Evolutionary conservation across 208 protist genomes (phyloP).

Genomic region (Trypanosoma cruzi): DNA sequence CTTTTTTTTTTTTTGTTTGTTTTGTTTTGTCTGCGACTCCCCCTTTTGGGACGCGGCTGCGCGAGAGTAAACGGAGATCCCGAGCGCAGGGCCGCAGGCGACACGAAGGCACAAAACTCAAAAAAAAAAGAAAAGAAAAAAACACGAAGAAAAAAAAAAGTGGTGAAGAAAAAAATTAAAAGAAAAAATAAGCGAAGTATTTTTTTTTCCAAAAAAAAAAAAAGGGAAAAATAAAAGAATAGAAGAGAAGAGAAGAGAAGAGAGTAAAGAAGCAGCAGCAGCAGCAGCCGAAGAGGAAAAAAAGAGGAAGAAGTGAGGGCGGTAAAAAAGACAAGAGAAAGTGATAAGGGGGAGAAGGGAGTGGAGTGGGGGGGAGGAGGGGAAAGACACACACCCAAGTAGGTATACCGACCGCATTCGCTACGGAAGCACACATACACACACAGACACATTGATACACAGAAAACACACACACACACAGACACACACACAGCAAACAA

Average conservation of each 20-base stretch:
- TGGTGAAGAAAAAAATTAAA: not conserved
- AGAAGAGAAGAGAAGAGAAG: not conserved
- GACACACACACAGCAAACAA: not conserved
- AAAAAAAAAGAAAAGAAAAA: constrained; percentile 6
- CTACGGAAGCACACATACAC: no score
- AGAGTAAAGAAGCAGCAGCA: not conserved
- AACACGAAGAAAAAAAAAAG: not conserved
- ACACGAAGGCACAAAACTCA: not conserved
- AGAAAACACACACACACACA: no score
- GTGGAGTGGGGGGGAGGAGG: no score
- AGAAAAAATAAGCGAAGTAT: not conserved
- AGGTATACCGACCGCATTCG: no score
- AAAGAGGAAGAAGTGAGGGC: no score
- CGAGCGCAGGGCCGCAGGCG: not conserved
- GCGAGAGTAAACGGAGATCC: no score
- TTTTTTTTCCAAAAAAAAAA: not conserved
- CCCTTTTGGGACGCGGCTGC: no score
- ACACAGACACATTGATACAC: no score
- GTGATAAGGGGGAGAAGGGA: not conserved
- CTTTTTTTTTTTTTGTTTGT: constrained; percentile 9
- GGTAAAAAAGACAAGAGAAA: no score
- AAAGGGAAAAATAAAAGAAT: no score
- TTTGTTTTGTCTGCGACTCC: constrained; percentile 16
- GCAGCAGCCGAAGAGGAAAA: not conserved
- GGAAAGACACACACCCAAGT: no score